Conservation (phyloP, 345 rosid species). For the Noccaea bulbosa region DNA sequence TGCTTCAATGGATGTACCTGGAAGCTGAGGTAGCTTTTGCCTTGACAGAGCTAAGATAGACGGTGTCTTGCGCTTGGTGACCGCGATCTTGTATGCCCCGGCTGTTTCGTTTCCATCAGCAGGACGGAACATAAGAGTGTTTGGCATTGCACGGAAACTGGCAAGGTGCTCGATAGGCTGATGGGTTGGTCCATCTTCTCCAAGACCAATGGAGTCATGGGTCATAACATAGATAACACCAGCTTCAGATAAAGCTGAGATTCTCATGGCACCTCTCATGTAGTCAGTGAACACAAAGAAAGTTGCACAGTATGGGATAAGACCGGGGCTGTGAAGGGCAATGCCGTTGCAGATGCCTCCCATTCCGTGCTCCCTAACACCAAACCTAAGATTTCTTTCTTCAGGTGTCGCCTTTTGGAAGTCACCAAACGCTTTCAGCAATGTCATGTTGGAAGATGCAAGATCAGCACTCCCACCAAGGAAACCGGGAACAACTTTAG, state of each 20-base stretch:
- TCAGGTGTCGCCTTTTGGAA: constrained; percentile 93
- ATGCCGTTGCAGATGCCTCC: constrained; percentile 97
- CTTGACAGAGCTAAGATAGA: constrained; percentile 89
- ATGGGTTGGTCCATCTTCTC: constrained; percentile 99
- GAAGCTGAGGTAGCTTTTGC: constrained; percentile 87
- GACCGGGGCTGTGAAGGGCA: constrained; percentile 86
- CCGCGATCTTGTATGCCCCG: constrained; percentile 91
- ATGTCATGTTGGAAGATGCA: constrained; percentile 98
- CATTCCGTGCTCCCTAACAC: constrained; percentile 98
- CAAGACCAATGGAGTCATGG: constrained; percentile 98
- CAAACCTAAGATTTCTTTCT: constrained; percentile 89
- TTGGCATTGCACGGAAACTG: constrained; percentile 99
- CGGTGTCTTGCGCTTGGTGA: constrained; percentile 76
- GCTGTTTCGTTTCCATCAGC: constrained; percentile 99
- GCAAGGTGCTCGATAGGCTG: constrained; percentile 98
- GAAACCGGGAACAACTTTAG: constrained; percentile 81
- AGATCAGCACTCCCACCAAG: constrained; percentile 99
- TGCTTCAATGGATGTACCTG: constrained; percentile 90
- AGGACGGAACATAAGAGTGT: constrained; percentile 93
- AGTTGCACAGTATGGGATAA: constrained; percentile 97
- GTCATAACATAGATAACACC: constrained; percentile 99
- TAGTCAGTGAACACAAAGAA: constrained; percentile 99
- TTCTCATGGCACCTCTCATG: constrained; percentile 98
- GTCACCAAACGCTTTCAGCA: constrained; percentile 84
- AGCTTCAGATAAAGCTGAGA: constrained; percentile 84